phyloP scores from a whole-genome alignment of 106 monocot genomes.

The Gastrodia elata region DNA sequence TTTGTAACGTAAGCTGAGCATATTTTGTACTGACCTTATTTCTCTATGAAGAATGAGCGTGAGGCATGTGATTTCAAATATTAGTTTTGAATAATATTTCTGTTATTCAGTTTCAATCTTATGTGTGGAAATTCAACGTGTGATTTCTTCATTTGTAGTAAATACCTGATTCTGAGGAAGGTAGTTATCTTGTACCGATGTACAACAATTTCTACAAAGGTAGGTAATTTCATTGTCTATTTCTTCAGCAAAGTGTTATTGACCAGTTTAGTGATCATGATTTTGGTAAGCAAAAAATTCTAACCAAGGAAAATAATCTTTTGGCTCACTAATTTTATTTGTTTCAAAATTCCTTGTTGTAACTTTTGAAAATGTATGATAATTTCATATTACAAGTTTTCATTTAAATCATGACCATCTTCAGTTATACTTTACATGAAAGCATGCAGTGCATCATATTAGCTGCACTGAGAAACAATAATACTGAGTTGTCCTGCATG shows the following conservation, averaged over 20 bases:
- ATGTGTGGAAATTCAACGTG: neutral
- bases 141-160: neutral
- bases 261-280: neutral
- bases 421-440: too few species aligned
- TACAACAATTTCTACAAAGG: neutral
- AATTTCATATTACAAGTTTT: too few species aligned
- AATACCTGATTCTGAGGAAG: neutral
- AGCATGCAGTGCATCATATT: too few species aligned
- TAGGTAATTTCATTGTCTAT: neutral
- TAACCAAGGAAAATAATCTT: neutral
- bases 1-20: neutral
- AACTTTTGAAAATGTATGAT: neutral
- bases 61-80: too few species aligned
- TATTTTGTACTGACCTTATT: too few species aligned
- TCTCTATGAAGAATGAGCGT: too few species aligned
- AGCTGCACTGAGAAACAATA: too few species aligned
- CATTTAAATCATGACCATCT: too few species aligned
- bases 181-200: neutral
- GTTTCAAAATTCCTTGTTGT: neutral
- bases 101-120: neutral
- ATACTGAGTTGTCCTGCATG: too few species aligned
- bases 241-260: neutral
- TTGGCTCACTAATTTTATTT: neutral
- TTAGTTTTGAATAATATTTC: too few species aligned
- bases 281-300: neutral